Base-by-base conservation (phyloP, 23 red algal species). In the Gracilaria domingensis region DNA sequence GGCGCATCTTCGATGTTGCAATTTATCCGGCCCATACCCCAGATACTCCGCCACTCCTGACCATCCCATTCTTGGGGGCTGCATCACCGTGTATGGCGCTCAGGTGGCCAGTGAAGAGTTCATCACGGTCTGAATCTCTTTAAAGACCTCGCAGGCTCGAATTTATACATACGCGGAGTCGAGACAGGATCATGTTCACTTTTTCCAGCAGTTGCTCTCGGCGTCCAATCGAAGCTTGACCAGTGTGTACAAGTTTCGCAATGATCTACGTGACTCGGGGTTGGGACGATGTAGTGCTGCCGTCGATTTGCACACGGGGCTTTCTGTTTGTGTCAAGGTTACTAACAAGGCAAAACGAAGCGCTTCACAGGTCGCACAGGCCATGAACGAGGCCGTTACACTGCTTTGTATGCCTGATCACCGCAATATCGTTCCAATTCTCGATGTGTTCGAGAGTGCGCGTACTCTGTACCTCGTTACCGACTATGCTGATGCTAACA, bases 371-470 rank as follows among this genome's bases (percentile, higher is more conserved):
- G 84, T 76, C 0, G 84, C 69, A 29, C 58, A 62, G 54, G 53
- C 79, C 16, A 62, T 82, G 79, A 59, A 78, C 24, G 84, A 88
- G 54, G 84, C 84, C 47, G 51, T 88, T 13, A 60, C 74, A 13
- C 30, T 78, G 84, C 71, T 88, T 18, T 58, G 66, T 13, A 88
- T 88, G 67, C 67, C 67, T 25, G 61, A 74, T 39, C 84, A 77
- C 61, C 37, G 37, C 55, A 78, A 78, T 18, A 62, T 72, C 37
- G 49, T 78, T 38, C 58, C 66, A 12, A 88, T 78, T 56, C 30
- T 60, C 16, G 84, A 88, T 77, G 26, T 88, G 50, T 88, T 78
- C 48, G 84, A 88, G 69, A 76, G 67, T 60, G 71, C 84, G 25
- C 61, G 84, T 8, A 78, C 84, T 14, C 48, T 76, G 2, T 88